phyloP scores from a whole-genome alignment of 2,329 filamentous ascomycete species.

The Xylariaceae sp. region DNA sequence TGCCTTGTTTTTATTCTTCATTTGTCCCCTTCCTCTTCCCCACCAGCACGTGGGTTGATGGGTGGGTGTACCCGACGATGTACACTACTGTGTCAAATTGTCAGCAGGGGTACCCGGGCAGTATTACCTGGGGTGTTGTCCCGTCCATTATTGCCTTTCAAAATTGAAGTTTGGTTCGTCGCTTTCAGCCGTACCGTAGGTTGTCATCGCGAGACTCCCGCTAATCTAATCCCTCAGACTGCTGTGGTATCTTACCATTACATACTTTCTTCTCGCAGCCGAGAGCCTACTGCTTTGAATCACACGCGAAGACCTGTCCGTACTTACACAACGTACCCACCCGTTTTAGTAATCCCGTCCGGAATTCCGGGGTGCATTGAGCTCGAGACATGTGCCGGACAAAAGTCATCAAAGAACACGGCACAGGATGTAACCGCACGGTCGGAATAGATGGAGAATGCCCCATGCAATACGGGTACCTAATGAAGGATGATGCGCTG shows the following conservation, averaged over 20 bases:
- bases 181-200: neutral
- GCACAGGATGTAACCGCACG: constrained; percentile 28
- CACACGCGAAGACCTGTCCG: neutral
- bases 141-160: neutral
- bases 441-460: constrained; percentile 15
- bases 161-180: neutral
- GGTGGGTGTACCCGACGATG: neutral
- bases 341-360: constrained; percentile 21
- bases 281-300: neutral
- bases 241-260: neutral
- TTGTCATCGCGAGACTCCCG: neutral
- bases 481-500: neutral
- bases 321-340: neutral
- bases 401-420: constrained; percentile 12
- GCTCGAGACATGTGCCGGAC: constrained; percentile 17
- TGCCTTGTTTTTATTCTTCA: neutral
- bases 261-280: neutral
- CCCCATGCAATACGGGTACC: neutral
- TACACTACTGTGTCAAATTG: neutral
- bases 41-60: constrained; percentile 1
- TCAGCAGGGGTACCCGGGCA: neutral
- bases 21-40: neutral
- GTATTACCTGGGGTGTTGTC: neutral
- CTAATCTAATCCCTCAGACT: neutral
- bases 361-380: constrained; percentile 22